Evolutionary conservation across 306 rosid genomes (phyloP), one percentile per base, ranked within the genome.

Genomic region (Cucurbita moschata): DNA sequence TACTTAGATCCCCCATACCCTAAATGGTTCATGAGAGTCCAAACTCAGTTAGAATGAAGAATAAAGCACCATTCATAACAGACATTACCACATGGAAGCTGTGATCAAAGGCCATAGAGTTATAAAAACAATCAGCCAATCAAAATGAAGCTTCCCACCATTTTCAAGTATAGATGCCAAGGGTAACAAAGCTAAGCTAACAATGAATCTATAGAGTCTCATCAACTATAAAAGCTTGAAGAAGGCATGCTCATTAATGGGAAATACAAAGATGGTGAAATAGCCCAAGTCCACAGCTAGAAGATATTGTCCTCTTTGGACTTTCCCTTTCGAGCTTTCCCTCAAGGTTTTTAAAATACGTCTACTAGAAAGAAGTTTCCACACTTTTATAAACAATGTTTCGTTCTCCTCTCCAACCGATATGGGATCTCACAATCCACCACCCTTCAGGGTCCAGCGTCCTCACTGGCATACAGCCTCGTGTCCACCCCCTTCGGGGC

Each of bases 1-100:
- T 68, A 69, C 81, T 76, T 59, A 56, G 70, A 77, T 58, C 77
- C 70, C 66, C 80, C 23, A 83, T 35, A 77, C 51, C 84, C 90
- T 86, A 58, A 19, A 21, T 56, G 47, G 23, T 57, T 44, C 44
- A 58, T 44, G 43, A 58, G 44, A 26, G 26, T 26, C 51, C 19
- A 23, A 39, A 18, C 37, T 55, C 38, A 18, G 50, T 54, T 18
- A 53, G 65, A 39, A 54, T 37, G 64, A 38, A n/a, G 63, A 72
- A 50, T 66, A 30, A 30, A 30, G 35, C 35, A 30, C 35, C 35
- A 30, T 30, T 30, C 4, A 3, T 30, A 66, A 26, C 7, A 51
- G 23, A 70, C 74, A 70, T 49, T 8, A 49, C 10, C 26, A 35
- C 26, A 71, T 51, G 43, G 60, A 46, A 71, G 47, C 16, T 71